Base-by-base conservation (phyloP, 768 basidiomycete species). In the Daedaleopsis sinensis region DNA sequence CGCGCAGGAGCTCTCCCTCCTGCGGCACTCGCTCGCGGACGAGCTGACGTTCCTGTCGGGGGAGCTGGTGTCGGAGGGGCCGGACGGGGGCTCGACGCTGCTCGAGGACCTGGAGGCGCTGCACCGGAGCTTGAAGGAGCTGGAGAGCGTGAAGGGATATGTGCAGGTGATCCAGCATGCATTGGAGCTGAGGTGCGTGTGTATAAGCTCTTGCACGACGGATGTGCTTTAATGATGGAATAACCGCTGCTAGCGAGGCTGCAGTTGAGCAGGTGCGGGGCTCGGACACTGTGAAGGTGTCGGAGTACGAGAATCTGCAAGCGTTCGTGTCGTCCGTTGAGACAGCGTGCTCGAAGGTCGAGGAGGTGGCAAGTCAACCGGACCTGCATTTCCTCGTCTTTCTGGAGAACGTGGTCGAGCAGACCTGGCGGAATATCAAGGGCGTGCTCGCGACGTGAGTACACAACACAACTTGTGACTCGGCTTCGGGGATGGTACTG, bases 41-140 rank as follows among this genome's bases (percentile, higher is more conserved):
- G 89, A 94, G 71, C 79, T 96, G 12, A 77, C 86, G 13, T 83
- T 83, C 60, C 76, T 96, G 32, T 84, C 85, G 5, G 75, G 80
- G 53, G 84, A 89, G 54, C 78, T 96, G 44, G 78, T 84, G 32
- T 77, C 78, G 12, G 27, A 32, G 27, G 81, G 79, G 15, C 79
- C 77, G 47, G 79, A 81, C 11, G 75, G 71, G n/a, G 66, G 74
- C 46, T 78, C 87, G 4, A 93, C 89, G 0, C 75, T 98, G 5
- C 78, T 96, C 11, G 90, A 94, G 72, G 89, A 92, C 48, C 79
- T 98, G 61, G 92, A 96, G 70, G 83, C 80, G 0, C 74, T 96
- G 64, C 93, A 96, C 68, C 79, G 86, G 49, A 86, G 84, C 68
- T 68, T 96, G 67, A 88, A 86, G 71, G 89, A 94, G 68, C 79